Evolutionary conservation across 2,329 filamentous ascomycete species (phyloP).

Genomic region (Botrytis medusae): DNA sequence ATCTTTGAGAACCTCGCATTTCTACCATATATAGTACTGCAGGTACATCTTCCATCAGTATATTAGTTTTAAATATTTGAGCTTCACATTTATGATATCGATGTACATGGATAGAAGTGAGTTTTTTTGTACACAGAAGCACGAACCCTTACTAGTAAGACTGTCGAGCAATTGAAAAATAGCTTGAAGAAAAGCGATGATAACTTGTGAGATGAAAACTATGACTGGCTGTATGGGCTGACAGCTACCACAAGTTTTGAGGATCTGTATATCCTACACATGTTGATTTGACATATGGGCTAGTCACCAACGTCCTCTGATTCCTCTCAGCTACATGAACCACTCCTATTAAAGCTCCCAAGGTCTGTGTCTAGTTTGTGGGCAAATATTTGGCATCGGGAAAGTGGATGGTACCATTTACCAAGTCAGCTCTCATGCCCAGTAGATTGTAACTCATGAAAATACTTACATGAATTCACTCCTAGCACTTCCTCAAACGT

Average conservation of each 20-base stretch:
- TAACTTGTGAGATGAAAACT: not conserved
- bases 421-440: not conserved
- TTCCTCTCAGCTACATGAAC: too few species aligned
- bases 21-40: too few species aligned
- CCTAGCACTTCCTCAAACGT: fast-evolving
- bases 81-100: not conserved
- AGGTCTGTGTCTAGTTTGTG: not conserved
- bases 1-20: not conserved
- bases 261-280: not conserved
- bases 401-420: not conserved
- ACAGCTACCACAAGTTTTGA: not conserved
- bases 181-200: too few species aligned
- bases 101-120: not conserved
- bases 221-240: not conserved
- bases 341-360: too few species aligned
- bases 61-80: not conserved
- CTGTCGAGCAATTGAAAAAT: too few species aligned
- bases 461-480: not conserved
- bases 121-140: not conserved
- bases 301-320: too few species aligned
- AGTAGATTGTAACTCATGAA: not conserved
- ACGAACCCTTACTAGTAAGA: not conserved
- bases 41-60: too few species aligned
- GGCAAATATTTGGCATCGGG: not conserved
- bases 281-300: not conserved